Conservation (phyloP, 2,329 filamentous ascomycete genomes). For the Phoma sp. region DNA sequence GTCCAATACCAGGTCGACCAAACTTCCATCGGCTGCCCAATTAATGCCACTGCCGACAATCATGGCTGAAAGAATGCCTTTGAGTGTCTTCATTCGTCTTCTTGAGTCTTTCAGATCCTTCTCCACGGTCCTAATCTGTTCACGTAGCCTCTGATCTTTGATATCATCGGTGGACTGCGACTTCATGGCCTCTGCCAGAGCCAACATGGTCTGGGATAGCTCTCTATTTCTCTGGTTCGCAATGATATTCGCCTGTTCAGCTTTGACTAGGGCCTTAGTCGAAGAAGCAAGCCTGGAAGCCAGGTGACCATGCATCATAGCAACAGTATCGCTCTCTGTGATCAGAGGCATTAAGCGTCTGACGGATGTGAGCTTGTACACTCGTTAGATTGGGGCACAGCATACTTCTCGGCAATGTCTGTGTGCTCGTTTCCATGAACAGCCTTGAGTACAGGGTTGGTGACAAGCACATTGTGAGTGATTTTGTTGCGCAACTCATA, state of each 20-base stretch:
- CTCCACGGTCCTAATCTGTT: constrained; percentile 66
- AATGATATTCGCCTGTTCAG: constrained; percentile 64
- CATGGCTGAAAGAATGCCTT: constrained; percentile 77
- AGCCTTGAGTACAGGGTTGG: constrained; percentile 77
- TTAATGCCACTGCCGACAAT: constrained; percentile 83
- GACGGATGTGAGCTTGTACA: constrained; percentile 14
- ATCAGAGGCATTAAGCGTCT: constrained; percentile 73
- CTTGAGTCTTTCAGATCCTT: constrained; percentile 65
- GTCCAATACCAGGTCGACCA: constrained; percentile 76
- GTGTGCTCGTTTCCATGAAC: constrained; percentile 72
- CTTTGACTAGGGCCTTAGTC: constrained; percentile 59
- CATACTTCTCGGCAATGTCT: constrained; percentile 71
- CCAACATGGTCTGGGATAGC: constrained; percentile 67
- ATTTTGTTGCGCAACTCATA: constrained; percentile 74
- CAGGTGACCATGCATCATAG: constrained; percentile 67
- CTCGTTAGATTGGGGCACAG: neutral
- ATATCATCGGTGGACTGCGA: constrained; percentile 61
- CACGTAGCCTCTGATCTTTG: constrained; percentile 58
- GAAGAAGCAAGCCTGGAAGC: constrained; percentile 60
- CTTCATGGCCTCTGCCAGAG: constrained; percentile 64
- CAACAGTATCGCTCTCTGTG: constrained; percentile 69
- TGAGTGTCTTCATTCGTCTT: constrained; percentile 75
- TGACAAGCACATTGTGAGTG: constrained; percentile 70
- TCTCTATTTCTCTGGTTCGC: constrained; percentile 66
- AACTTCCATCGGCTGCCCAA: constrained; percentile 73